phyloP scores from a whole-genome alignment of 2,329 filamentous ascomycete species.

The Paracorniculantispora psalliotae region DNA sequence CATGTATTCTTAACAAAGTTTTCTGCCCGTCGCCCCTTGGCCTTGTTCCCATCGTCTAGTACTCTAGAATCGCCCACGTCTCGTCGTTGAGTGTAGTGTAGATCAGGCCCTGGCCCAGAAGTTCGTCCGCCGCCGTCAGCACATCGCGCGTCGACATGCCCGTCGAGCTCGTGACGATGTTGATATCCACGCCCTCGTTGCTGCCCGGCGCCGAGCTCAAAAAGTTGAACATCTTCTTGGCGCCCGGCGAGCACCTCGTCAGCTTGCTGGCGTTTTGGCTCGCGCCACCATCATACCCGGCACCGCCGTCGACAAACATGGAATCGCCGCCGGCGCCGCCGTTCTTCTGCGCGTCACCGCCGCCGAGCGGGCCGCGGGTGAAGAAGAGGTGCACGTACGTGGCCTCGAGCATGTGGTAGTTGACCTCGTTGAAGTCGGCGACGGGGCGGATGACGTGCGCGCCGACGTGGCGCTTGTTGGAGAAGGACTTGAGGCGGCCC shows the following conservation, averaged over 20 bases:
- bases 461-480: conserved; percentile 74
- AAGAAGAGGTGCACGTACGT: conserved; percentile 84
- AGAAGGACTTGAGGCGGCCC: conserved; percentile 79
- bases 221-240: conserved; percentile 66
- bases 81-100: conserved; percentile 91
- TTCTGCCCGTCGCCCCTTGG: neutral
- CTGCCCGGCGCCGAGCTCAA: conserved; percentile 63
- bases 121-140: conserved; percentile 72
- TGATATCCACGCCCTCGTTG: conserved; percentile 79
- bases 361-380: conserved; percentile 59
- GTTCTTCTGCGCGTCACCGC: conserved; percentile 27
- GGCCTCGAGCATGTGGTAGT: conserved; percentile 86
- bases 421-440: conserved; percentile 84
- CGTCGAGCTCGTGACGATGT: conserved; percentile 64
- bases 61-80: conserved; percentile 83
- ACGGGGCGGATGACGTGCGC: conserved; percentile 78
- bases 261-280: conserved; percentile 31
- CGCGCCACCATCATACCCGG: conserved; percentile 31
- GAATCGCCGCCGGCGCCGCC: conserved; percentile 32
- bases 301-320: conserved; percentile 29
- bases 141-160: conserved; percentile 66
- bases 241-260: conserved; percentile 47
- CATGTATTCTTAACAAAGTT: conserved; percentile 5
- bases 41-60: conserved; percentile 29
- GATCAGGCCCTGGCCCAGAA: conserved; percentile 67